A percentile compares a stretch with the other conserved stretches of the same genome.
Conservation (phyloP, 2,329 filamentous ascomycete genomes). For the Sporothrix phasma region DNA sequence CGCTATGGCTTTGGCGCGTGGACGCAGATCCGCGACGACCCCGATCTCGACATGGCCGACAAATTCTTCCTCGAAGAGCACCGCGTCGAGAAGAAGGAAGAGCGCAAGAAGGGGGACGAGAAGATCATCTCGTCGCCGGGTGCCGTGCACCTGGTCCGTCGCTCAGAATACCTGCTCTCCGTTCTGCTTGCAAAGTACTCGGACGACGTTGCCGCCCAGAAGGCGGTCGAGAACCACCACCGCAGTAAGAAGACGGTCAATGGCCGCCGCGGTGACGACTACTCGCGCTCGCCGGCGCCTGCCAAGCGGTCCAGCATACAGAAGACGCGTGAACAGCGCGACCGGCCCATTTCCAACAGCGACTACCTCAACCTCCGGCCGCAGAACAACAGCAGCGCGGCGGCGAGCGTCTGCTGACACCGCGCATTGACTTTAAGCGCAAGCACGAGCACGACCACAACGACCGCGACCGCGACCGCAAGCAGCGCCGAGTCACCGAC, state of each 20-base stretch:
- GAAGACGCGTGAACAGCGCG: conserved; percentile 36
- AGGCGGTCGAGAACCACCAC: conserved; percentile 82
- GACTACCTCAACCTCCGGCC: conserved; percentile 21
- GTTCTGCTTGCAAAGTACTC: conserved; percentile 81
- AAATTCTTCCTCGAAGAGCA: conserved; percentile 97
- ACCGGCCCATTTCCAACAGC: conserved; percentile 29
- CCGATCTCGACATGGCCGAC: conserved; percentile 72
- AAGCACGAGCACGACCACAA: conserved; percentile 48
- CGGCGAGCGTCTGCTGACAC: conserved; percentile 36
- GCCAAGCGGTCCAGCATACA: conserved; percentile 40
- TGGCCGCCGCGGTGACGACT: conserved; percentile 46
- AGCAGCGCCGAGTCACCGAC: conserved; percentile 23
- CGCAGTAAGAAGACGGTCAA: conserved; percentile 81
- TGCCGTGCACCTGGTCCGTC: conserved; percentile 91
- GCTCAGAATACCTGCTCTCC: conserved; percentile 91
- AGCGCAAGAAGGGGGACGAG: conserved; percentile 67
- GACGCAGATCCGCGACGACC: conserved; percentile 86
- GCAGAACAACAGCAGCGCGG: conserved; percentile 20
- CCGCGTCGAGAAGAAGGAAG: conserved; percentile 94
- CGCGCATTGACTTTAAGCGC: conserved; percentile 48
- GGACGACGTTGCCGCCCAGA: conserved; percentile 63
- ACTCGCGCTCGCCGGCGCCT: conserved; percentile 56
- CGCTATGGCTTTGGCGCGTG: conserved; percentile 93
- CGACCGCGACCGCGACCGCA: conserved; percentile 41
- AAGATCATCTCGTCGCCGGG: conserved; percentile 85